These are phyloP conservation scores for Lomentospora prolificans DNA, from an alignment of 2,329 filamentous ascomycete species.

Conservation along the genomic window DNA sequence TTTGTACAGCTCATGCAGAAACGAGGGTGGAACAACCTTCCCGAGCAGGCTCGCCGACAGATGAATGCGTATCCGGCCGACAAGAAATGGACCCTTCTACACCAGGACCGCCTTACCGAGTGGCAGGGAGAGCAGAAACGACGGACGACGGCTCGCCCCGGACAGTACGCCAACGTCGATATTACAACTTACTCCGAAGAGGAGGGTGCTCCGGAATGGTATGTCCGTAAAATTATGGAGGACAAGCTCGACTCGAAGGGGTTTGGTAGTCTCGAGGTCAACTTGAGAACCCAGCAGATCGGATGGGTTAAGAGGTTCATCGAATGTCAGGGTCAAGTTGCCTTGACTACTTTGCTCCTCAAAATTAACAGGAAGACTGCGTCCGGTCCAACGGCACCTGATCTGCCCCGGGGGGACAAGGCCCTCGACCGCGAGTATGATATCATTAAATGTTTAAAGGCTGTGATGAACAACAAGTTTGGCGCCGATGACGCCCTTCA, in stretches of 20 bases:
- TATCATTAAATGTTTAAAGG: constrained; percentile 69
- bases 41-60: constrained; percentile 86
- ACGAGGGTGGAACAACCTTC: constrained; percentile 92
- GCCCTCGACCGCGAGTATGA: constrained; percentile 90
- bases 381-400: constrained; percentile 57
- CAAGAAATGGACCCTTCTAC: constrained; percentile 96
- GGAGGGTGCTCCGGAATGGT: constrained; percentile 96
- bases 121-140: constrained; percentile 92
- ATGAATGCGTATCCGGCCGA: constrained; percentile 91
- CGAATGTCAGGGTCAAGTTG: constrained; percentile 93
- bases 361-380: constrained; percentile 88
- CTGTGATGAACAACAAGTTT: constrained; percentile 9
- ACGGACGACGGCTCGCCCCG: constrained; percentile 61
- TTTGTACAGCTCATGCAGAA: constrained; percentile 95
- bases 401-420: constrained; percentile 53
- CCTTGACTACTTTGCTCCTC: constrained; percentile 82
- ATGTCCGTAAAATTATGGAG: constrained; percentile 93
- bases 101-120: constrained; percentile 89
- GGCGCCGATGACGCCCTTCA: constrained; percentile 89
- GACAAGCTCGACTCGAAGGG: constrained; percentile 88
- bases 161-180: constrained; percentile 58
- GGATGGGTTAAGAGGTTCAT: constrained; percentile 96
- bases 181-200: constrained; percentile 77
- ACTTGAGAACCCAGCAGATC: constrained; percentile 89
- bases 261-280: constrained; percentile 86